A percentile compares a stretch with the other conserved stretches of the same genome.
Evolutionary conservation across 2,329 filamentous ascomycete genomes (phyloP).

Genomic region (Ilyonectria mors-panacis): DNA sequence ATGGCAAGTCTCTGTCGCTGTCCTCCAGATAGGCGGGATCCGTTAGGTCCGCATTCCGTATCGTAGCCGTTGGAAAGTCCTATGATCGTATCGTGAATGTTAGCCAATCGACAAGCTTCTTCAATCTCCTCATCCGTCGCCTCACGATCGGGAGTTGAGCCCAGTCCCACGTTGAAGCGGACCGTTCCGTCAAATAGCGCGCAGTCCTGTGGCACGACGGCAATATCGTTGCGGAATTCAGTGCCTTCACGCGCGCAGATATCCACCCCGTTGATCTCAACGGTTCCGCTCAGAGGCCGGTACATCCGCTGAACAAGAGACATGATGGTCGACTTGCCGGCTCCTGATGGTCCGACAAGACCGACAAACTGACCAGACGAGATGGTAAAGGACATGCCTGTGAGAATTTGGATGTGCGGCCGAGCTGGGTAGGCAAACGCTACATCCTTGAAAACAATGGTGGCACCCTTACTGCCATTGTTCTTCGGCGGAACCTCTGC

Average conservation of each 20-base stretch:
- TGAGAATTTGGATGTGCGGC: constrained; percentile 70
- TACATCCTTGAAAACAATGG: constrained; percentile 71
- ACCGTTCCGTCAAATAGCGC: constrained; percentile 72
- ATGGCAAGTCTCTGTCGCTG: constrained; percentile 86
- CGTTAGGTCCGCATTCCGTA: constrained; percentile 79
- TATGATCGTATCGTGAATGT: constrained; percentile 78
- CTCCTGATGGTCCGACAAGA: constrained; percentile 76
- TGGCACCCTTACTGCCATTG: constrained; percentile 55
- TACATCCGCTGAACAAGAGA: constrained; percentile 68
- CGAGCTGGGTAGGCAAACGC: constrained; percentile 77
- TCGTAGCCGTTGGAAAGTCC: constrained; percentile 76
- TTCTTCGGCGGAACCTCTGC: constrained; percentile 47
- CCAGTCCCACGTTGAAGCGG: constrained; percentile 70
- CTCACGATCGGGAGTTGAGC: constrained; percentile 67
- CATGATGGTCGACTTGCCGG: constrained; percentile 78
- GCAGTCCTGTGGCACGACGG: constrained; percentile 71
- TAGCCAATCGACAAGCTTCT: constrained; percentile 76
- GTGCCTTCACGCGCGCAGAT: constrained; percentile 59
- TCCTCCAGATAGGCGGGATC: constrained; percentile 81
- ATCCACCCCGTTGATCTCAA: constrained; percentile 63
- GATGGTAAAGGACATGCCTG: constrained; percentile 69
- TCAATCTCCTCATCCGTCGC: constrained; percentile 74
- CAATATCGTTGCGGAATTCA: constrained; percentile 66
- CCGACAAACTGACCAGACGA: constrained; percentile 73
- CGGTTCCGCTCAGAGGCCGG: constrained; percentile 56